These are phyloP conservation scores for Fusarium sp. DNA, from an alignment of 2,329 filamentous ascomycete species.

Conservation along the genomic window DNA sequence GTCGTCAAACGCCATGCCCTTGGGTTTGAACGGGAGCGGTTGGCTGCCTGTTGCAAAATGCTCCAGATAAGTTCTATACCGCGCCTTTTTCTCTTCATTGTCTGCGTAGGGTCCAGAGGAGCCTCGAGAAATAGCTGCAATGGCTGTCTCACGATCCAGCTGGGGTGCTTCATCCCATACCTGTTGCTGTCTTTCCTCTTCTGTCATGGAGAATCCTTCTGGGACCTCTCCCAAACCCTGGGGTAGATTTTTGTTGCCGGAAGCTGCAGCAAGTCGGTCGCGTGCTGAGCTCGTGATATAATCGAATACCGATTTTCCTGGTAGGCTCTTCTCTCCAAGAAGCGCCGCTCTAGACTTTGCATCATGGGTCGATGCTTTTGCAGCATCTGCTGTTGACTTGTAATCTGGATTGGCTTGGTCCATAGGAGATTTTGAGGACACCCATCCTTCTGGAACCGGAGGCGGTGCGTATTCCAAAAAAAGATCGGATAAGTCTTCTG, in stretches of 20 bases:
- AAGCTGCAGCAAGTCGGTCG: constrained; percentile 77
- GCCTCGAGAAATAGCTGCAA: constrained; percentile 74
- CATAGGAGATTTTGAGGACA: constrained; percentile 60
- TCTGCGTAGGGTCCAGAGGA: constrained; percentile 81
- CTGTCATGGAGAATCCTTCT: constrained; percentile 67
- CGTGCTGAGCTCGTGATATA: constrained; percentile 83
- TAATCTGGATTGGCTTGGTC: constrained; percentile 49
- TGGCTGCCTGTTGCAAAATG: constrained; percentile 63
- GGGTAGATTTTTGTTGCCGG: constrained; percentile 80
- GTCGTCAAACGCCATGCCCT: constrained; percentile 67
- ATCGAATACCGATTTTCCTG: constrained; percentile 95
- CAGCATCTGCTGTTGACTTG: constrained; percentile 77
- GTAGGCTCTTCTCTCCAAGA: constrained; percentile 79
- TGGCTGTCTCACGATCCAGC: constrained; percentile 72
- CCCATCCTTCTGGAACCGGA: constrained; percentile 78
- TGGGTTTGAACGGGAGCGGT: constrained; percentile 61
- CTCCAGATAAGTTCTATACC: constrained; percentile 86
- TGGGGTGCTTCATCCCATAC: constrained; percentile 68
- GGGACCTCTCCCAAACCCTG: constrained; percentile 79
- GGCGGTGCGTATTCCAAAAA: constrained; percentile 67
- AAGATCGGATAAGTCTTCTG: constrained; percentile 49
- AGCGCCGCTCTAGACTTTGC: constrained; percentile 79
- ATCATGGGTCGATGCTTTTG: constrained; percentile 78
- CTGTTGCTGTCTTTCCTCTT: constrained; percentile 69
- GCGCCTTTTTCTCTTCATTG: constrained; percentile 78